Conservation (phyloP, 2,329 filamentous ascomycete genomes). For the Dothideomycetidae sp. region DNA sequence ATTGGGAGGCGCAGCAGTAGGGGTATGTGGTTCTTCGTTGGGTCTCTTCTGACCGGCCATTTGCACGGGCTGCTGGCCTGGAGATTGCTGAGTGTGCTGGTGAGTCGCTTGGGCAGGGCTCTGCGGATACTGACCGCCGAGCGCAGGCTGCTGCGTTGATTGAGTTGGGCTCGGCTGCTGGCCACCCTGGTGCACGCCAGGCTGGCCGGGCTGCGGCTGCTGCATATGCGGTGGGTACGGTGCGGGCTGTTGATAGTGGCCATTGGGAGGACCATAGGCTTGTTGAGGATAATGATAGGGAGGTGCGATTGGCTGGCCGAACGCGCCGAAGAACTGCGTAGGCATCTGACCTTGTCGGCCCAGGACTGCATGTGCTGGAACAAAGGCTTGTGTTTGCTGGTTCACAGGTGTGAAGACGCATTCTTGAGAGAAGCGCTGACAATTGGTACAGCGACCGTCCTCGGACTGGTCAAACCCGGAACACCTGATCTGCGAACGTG, state of each 20-base stretch:
- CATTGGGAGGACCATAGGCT: slow-evolving; percentile 8
- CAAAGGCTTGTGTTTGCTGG: slow-evolving; percentile 59
- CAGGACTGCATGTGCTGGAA: slow-evolving; percentile 55
- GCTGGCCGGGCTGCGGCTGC: slow-evolving; percentile 22
- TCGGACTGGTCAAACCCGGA: slow-evolving; percentile 60
- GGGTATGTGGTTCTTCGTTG: slow-evolving; percentile 36
- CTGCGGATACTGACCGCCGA: slow-evolving; percentile 25
- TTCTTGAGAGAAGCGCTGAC: slow-evolving; percentile 58
- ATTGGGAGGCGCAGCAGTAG: slow-evolving; percentile 35
- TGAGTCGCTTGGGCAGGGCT: background rate
- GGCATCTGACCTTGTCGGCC: slow-evolving; percentile 28
- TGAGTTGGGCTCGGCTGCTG: background rate
- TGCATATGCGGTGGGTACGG: slow-evolving; percentile 17
- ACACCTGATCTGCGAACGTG: slow-evolving; percentile 53
- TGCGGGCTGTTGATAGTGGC: slow-evolving; percentile 22
- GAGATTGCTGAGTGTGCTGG: slow-evolving; percentile 8
- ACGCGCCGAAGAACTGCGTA: slow-evolving; percentile 37
- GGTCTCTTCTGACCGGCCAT: slow-evolving; percentile 32
- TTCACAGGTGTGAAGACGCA: slow-evolving; percentile 66
- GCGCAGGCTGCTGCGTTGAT: slow-evolving; percentile 29
- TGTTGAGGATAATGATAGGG: slow-evolving; percentile 18
- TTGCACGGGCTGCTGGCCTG: slow-evolving; percentile 11
- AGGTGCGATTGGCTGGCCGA: slow-evolving; percentile 34
- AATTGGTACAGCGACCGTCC: slow-evolving; percentile 60
- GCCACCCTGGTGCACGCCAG: slow-evolving; percentile 23